These are phyloP conservation scores for Silene coronaria DNA, from an alignment of 179 eudicot genomes.

Conservation along the genomic window DNA sequence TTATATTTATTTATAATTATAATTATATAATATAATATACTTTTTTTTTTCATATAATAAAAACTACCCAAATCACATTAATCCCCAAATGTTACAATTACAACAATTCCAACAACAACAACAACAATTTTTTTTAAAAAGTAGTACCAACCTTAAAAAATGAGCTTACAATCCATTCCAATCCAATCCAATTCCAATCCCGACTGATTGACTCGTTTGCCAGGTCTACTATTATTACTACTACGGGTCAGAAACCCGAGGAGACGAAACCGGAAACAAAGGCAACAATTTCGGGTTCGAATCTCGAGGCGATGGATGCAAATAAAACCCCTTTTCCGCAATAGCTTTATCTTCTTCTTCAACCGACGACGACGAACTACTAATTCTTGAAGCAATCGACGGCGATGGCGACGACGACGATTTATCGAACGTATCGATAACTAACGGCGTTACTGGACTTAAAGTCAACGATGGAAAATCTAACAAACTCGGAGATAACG, in stretches of 20 bases:
- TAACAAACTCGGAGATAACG: slow-evolving; percentile 60
- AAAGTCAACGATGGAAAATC: slow-evolving; percentile 66
- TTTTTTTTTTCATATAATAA: neutral
- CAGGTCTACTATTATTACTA: neutral
- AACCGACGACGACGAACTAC: slow-evolving; percentile 12
- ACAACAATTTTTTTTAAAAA: neutral
- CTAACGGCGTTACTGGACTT: slow-evolving; percentile 79
- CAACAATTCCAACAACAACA: neutral
- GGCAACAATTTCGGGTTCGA: slow-evolving; percentile 67
- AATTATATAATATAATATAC: neutral
- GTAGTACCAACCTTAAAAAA: slow-evolving; percentile 15
- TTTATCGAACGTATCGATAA: slow-evolving; percentile 57
- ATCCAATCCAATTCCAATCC: neutral
- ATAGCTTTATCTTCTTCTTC: slow-evolving; percentile 59
- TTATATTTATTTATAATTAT: slow-evolving; percentile 2
- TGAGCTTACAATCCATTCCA: slow-evolving; percentile 5
- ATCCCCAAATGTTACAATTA: slow-evolving; percentile 14
- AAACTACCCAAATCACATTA: slow-evolving; percentile 14
- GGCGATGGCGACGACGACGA: slow-evolving; percentile 11
- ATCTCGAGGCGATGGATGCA: slow-evolving; percentile 77
- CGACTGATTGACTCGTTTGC: neutral
- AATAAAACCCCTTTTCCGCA: slow-evolving; percentile 56
- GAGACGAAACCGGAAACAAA: slow-evolving; percentile 68
- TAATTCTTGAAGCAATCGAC: slow-evolving; percentile 12
- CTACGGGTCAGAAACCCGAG: slow-evolving; percentile 35